Base-by-base conservation (phyloP, 148 eudicot genomes). In the Silene latifolia region DNA sequence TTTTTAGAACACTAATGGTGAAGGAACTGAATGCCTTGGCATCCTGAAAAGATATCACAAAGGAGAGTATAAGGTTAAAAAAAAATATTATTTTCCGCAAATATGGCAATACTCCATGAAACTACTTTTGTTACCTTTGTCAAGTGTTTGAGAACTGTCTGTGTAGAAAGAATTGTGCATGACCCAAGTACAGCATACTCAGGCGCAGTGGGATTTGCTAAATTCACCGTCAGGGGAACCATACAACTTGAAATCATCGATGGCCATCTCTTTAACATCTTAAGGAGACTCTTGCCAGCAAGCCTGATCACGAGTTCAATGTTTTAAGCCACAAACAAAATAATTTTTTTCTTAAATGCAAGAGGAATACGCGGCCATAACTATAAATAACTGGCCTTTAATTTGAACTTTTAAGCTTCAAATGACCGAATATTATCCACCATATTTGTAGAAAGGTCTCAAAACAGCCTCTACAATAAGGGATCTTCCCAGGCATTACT, bases 261-360 rank as follows among this genome's bases (percentile, higher is more conserved):
- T 21, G 96, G 99, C 99, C 99, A 95, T 78, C 99, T 84, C 79
- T 90, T 95, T 69, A 95, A 85, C 88, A 90, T 83, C 86, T 90
- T 95, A 66, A 92, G 82, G 74, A 95, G 86, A 71, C 88, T 85
- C 85, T 87, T 95, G 39, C 91, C 94, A 76, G 99, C 97, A 89
- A 85, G 89, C 81, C 99, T 95, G 86, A 29, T 75, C 61, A 73
- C 58, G 72, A 74, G 78, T 76, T 67, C 32, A 73, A 69, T 70
- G 72, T 72, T 39, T 1, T 53, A 75, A 65, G 72, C 61, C 35
- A 73, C 53, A 74, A 64, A 63, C 23, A 78, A n/a, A 71, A 48
- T 35, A 78, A 51, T 42, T 48, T 3, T 14, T n/a, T 69, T 29
- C n/a, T 35, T 48, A 24, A 19, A 8, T 15, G 4, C 18, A 3